Evolutionary conservation across 345 rosid species (phyloP).

Genomic region (Euphorbia tirucalli): DNA sequence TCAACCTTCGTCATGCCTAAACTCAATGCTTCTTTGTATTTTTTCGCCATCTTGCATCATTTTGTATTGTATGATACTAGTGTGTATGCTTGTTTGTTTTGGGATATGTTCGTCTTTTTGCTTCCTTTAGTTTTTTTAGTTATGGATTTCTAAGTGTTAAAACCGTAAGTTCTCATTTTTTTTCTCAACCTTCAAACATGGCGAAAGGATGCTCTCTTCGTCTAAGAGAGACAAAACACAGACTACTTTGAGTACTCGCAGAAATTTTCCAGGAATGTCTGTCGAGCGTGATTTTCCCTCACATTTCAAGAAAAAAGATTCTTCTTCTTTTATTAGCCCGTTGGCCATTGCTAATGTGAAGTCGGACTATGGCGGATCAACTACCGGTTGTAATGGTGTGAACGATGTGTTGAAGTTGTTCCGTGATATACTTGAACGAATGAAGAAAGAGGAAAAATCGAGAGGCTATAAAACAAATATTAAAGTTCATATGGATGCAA

Average conservation of each 20-base stretch:
- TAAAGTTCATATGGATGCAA: neutral
- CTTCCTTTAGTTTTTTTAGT: no score
- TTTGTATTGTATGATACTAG: no score
- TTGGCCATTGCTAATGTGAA: neutral
- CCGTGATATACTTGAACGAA: neutral
- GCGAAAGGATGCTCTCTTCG: neutral
- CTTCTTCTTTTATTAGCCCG: neutral
- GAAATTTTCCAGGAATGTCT: neutral
- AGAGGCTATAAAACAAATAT: neutral
- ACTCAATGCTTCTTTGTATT: no score
- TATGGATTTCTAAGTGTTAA: no score
- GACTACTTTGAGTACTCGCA: neutral
- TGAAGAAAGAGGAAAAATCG: neutral
- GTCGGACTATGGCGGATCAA: neutral
- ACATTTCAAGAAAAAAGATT: neutral
- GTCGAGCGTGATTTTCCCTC: conserved; percentile 2
- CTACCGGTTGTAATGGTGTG: neutral
- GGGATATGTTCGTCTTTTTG: no score
- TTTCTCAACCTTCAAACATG: neutral
- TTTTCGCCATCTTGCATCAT: no score
- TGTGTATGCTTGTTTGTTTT: no score
- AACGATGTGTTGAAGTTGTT: neutral
- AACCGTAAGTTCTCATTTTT: no score
- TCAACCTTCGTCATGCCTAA: neutral
- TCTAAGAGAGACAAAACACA: neutral